phyloP scores from a whole-genome alignment of 2,329 filamentous ascomycete genomes.

The Amauroascus verrucosus region DNA sequence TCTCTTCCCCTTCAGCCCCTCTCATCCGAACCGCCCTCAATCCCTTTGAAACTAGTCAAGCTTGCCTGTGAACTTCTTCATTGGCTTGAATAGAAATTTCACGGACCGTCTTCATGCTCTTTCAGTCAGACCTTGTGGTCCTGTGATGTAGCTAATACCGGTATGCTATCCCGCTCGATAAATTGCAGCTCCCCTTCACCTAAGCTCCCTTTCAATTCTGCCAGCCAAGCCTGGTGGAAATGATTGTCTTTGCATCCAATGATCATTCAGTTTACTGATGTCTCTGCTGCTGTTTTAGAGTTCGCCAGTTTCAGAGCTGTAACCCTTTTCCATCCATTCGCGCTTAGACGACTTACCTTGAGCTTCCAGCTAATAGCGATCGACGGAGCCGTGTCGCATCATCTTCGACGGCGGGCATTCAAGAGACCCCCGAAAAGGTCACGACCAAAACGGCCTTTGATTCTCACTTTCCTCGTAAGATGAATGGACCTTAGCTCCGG shows the following conservation, averaged over 20 bases:
- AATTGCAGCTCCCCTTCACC: not conserved
- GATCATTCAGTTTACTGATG: not conserved
- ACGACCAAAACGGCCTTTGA: not conserved
- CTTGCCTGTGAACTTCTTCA: not conserved
- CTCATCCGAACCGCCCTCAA: too few species aligned
- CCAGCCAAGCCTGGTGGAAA: not conserved
- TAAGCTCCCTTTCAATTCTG: not conserved
- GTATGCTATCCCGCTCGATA: not conserved
- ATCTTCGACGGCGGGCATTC: not conserved
- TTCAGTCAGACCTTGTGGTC: not conserved
- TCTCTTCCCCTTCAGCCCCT: not conserved
- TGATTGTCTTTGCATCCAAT: not conserved
- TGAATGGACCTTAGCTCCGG: not conserved
- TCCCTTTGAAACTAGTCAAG: not conserved
- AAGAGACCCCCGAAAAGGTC: not conserved
- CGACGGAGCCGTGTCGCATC: not conserved
- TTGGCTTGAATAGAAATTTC: not conserved
- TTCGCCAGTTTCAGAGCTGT: slow-evolving; percentile 3
- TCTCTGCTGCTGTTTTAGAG: not conserved
- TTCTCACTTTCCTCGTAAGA: not conserved
- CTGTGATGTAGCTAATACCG: not conserved
- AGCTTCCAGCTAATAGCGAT: not conserved
- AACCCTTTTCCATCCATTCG: not conserved
- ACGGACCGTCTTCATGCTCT: not conserved
- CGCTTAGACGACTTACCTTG: not conserved